Evolutionary conservation across 2,329 filamentous ascomycete species (phyloP), one percentile per base, ranked within the genome.

Genomic region (Didymosphaeria variabile): DNA sequence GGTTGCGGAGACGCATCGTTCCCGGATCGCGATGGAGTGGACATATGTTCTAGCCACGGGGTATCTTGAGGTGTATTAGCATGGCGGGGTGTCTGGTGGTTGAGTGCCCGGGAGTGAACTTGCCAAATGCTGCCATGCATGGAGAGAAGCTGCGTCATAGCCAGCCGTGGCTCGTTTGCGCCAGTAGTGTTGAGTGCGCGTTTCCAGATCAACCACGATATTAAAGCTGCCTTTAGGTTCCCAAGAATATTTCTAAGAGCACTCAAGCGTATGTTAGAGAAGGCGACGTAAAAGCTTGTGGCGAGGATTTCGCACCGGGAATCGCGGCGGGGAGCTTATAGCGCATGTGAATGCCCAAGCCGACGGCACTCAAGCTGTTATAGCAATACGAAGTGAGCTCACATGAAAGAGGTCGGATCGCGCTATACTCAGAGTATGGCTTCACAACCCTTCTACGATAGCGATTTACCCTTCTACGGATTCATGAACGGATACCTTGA

Each of bases 111-210:
- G 21, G 38, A 47, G 58, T 56, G 47, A 49, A 75, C 77, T 72
- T 67, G 74, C 78, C 78, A 77, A 80, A 69, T 74, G 78, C 78
- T 72, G 78, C 78, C 78, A 80, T 80, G 74, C 77, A 79, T 74
- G 55, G 46, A 61, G 60, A 63, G 63, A 55, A 63, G 69, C 71
- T 75, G 74, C 74, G 76, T 77, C 75, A 77, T 78, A 68, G 70
- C 69, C 71, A 47, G 52, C 21, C n/a, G 46, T 31, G 51, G 34
- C 34, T 46, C 36, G 61, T 47, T 63, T 65, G 65, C 62, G 65
- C 66, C 60, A 46, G 58, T 62, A 64, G 69, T 66, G 65, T 70
- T 69, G 67, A 66, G 60, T 62, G 61, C 61, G 64, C 60, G 64
- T 66, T 54, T 45, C 44, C 15, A 8, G 34, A 13, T 23, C n/a